phyloP scores from a whole-genome alignment of 257 asterid species.

The Solanum ahanhuiri region DNA sequence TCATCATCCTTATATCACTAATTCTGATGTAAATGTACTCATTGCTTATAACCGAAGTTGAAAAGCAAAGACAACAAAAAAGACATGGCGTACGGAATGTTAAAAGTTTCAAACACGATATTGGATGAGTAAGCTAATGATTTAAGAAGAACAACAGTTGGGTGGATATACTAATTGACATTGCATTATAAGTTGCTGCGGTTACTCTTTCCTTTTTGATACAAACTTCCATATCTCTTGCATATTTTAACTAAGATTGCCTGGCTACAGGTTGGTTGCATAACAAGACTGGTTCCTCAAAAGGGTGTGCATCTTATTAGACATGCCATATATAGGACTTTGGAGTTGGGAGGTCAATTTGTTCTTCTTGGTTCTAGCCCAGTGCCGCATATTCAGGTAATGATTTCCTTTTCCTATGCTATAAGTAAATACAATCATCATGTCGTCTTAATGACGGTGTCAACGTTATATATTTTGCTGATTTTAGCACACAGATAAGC shows the following conservation, averaged over 20 bases:
- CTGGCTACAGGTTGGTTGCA: constrained; percentile 71
- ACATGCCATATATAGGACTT: constrained; percentile 77
- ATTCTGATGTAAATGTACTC: neutral
- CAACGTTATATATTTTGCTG: neutral
- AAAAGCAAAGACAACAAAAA: neutral
- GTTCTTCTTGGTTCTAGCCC: constrained; percentile 99
- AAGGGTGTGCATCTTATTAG: constrained; percentile 95
- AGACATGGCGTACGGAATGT: neutral
- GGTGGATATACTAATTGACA: neutral
- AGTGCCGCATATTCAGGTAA: constrained; percentile 79
- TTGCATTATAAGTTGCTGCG: neutral
- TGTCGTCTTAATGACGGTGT: neutral
- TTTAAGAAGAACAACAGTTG: neutral
- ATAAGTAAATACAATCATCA: neutral
- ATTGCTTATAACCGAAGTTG: neutral
- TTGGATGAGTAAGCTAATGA: neutral
- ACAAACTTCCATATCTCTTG: neutral
- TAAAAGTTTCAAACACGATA: neutral
- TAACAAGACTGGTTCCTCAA: constrained; percentile 96
- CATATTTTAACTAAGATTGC: neutral
- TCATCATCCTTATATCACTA: neutral
- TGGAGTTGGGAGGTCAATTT: constrained; percentile 93
- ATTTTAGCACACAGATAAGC: neutral
- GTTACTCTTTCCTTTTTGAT: neutral
- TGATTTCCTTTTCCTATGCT: constrained; percentile 6